Percentiles rank a stretch among this genome's conserved stretches.
These are phyloP conservation scores for Lichina pygmaea DNA, from an alignment of 495 filamentous ascomycete genomes.

Conservation along the genomic window DNA sequence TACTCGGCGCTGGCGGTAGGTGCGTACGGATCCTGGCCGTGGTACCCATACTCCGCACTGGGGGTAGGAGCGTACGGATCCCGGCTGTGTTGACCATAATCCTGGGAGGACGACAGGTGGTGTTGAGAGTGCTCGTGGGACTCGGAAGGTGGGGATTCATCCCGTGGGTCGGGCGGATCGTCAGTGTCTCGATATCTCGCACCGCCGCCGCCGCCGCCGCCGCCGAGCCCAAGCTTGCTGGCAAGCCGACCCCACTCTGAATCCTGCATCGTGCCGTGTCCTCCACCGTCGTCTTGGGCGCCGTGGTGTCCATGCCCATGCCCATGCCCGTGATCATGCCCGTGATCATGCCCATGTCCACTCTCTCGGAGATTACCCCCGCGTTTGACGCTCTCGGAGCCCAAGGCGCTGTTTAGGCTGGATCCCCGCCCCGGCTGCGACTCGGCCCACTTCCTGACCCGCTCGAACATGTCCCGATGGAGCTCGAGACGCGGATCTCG, in stretches of 20 bases:
- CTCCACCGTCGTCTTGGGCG: background rate
- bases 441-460: constrained; percentile 1
- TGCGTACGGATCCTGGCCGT: too few relatives aligned
- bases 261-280: background rate
- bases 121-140: too few relatives aligned
- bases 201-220: too few relatives aligned
- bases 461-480: constrained; percentile 2
- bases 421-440: constrained; percentile 1
- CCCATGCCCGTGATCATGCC: background rate
- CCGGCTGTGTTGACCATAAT: too few relatives aligned
- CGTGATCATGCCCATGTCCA: background rate
- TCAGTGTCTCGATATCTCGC: too few relatives aligned
- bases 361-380: constrained; percentile 1
- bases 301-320: background rate
- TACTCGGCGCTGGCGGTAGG: too few relatives aligned
- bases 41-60: too few relatives aligned
- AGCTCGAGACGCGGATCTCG: constrained; percentile 2
- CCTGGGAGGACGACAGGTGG: too few relatives aligned
- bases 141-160: too few relatives aligned
- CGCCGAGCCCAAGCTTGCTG: too few relatives aligned
- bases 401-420: constrained; percentile 1
- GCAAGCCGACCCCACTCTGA: background rate
- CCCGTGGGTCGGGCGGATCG: too few relatives aligned
- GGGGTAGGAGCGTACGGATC: too few relatives aligned
- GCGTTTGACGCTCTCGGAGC: constrained; percentile 3